A percentile compares a stretch with the other conserved stretches of the same genome.
These are phyloP conservation scores for Globisporangium mamillatum DNA, from an alignment of 352 stramenopile genomes.

Conservation along the genomic window DNA sequence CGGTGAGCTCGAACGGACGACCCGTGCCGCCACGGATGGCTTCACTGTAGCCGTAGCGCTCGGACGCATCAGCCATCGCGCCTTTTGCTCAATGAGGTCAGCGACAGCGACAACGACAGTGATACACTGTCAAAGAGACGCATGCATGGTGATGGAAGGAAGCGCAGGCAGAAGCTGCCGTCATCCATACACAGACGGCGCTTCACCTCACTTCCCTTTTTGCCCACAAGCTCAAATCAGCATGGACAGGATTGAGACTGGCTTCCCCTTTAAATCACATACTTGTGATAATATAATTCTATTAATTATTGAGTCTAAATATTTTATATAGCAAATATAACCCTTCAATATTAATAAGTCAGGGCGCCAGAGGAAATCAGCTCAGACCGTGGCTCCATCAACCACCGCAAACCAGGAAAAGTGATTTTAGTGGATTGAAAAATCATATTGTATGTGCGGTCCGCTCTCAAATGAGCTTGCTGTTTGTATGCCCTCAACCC, in stretches of 20 bases:
- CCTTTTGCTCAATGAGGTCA: constrained; percentile 7
- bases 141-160: not conserved
- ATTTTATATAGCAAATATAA: not conserved
- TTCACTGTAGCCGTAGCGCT: constrained; percentile 14
- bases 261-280: not conserved
- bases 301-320: not conserved
- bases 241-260: not conserved
- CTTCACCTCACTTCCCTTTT: not conserved
- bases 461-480: not conserved
- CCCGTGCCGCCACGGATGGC: not conserved
- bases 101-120: not conserved
- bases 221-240: constrained; percentile 8
- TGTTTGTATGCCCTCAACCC: not conserved
- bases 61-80: constrained; percentile 11
- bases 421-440: not conserved
- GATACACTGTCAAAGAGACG: not conserved
- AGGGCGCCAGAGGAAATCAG: not conserved
- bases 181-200: not conserved
- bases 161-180: not conserved
- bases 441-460: not conserved
- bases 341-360: not conserved
- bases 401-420: not conserved
- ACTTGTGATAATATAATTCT: not conserved
- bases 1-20: constrained; percentile 12
- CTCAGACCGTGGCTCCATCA: not conserved